Percentiles rank a stretch among this genome's conserved stretches.
These are phyloP conservation scores for Cenchrus americanus DNA, from an alignment of 176 grass and related monocot species.

Conservation along the genomic window DNA sequence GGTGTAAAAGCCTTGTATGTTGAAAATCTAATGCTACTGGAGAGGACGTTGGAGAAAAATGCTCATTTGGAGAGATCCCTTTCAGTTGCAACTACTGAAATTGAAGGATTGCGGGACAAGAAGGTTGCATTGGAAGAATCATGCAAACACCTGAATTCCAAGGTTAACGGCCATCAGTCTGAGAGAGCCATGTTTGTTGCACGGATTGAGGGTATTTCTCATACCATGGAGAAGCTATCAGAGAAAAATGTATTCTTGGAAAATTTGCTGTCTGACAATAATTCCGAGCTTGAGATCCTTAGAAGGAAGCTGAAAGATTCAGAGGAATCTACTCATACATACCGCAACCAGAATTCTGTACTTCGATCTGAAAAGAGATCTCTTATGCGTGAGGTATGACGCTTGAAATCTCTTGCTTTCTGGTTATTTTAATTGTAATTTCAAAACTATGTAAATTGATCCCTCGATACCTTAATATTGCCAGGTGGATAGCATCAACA, in stretches of 20 bases:
- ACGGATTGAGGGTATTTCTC: constrained; percentile 66
- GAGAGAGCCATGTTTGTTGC: constrained; percentile 69
- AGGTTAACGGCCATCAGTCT: constrained; percentile 52
- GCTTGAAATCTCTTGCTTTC: constrained; percentile 30
- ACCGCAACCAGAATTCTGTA: constrained; percentile 67
- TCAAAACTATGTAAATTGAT: constrained; percentile 32
- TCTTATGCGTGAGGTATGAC: constrained; percentile 73
- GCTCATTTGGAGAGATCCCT: constrained; percentile 67
- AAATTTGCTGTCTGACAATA: constrained; percentile 74
- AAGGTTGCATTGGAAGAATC: constrained; percentile 68
- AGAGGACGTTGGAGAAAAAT: constrained; percentile 79
- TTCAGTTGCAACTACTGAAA: constrained; percentile 60
- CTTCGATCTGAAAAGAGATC: constrained; percentile 68
- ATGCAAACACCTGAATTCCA: constrained; percentile 60
- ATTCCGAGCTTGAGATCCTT: constrained; percentile 64
- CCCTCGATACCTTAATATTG: constrained; percentile 28
- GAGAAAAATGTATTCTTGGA: constrained; percentile 79
- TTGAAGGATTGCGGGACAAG: constrained; percentile 59
- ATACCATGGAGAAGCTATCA: constrained; percentile 77
- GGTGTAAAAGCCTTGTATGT: constrained; percentile 57
- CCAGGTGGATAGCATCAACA: constrained; percentile 80
- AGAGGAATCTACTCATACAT: constrained; percentile 61
- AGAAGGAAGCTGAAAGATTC: constrained; percentile 64
- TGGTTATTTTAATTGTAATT: neutral
- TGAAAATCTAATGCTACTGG: constrained; percentile 77